Conservation (phyloP, 805 yeast species). For the Kodamaea hsintzibuensis region DNA sequence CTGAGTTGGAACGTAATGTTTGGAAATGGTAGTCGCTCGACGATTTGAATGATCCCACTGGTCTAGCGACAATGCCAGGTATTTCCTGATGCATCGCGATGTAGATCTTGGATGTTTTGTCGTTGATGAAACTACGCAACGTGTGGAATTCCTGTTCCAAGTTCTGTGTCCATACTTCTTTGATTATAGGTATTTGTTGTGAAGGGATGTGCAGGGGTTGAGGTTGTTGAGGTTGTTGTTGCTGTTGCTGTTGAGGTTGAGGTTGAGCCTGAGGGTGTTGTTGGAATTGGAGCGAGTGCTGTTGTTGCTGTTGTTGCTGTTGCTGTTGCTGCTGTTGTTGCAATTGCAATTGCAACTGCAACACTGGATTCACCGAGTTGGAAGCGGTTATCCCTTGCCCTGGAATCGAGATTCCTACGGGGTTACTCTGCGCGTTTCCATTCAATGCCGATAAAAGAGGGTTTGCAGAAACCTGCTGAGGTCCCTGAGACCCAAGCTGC, state of each 20-base stretch:
- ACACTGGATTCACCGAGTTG: conserved; percentile 25
- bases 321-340: conserved; percentile 24
- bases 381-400: conserved; percentile 10
- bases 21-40: conserved; percentile 94
- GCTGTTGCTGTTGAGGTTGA: conserved; percentile 25
- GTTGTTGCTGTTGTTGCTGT: conserved; percentile 24
- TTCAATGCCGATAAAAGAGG: conserved; percentile 40
- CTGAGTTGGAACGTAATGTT: conserved; percentile 89
- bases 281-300: conserved; percentile 20
- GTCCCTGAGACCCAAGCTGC: conserved; percentile 16
- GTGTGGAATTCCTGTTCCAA: conserved; percentile 65
- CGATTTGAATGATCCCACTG: conserved; percentile 88
- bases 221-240: conserved; percentile 18
- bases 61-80: conserved; percentile 95
- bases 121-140: conserved; percentile 58
- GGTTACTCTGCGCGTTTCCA: conserved; percentile 20
- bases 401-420: conserved; percentile 5
- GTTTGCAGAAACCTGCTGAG: conserved; percentile 23
- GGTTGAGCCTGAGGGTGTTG: conserved; percentile 21
- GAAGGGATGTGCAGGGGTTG: conserved; percentile 21
- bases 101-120: conserved; percentile 47
- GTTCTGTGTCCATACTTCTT: conserved; percentile 76
- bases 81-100: conserved; percentile 86
- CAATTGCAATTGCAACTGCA: conserved; percentile 33
- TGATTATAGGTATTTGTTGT: conserved; percentile 49